Evolutionary conservation across 225 moss, liverwort and hornwort genomes (phyloP).

Genomic region (Marchantia paleacea): DNA sequence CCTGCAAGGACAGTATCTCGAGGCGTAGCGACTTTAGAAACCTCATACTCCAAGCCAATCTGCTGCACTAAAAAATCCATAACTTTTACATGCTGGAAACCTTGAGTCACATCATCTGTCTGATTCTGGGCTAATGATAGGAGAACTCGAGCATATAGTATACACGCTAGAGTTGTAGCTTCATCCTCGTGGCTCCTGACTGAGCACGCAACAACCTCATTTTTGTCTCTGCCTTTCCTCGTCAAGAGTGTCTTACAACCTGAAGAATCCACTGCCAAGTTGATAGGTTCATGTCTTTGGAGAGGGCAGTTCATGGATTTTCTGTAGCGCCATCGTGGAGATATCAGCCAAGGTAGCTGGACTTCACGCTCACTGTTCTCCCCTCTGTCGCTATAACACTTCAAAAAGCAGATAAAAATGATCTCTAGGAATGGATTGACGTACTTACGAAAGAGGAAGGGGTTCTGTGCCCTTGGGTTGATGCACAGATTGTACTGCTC

Average conservation of each 20-base stretch:
- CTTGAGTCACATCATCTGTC: slow-evolving; percentile 57
- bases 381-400: slow-evolving; percentile 41
- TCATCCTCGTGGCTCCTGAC: slow-evolving; percentile 27
- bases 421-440: slow-evolving; percentile 56
- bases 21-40: slow-evolving; percentile 38
- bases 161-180: slow-evolving; percentile 18
- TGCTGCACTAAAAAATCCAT: slow-evolving; percentile 84
- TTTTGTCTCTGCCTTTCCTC: slow-evolving; percentile 15
- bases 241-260: background rate
- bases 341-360: slow-evolving; percentile 2
- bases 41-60: slow-evolving; percentile 77
- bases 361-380: slow-evolving; percentile 16
- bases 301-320: background rate
- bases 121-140: slow-evolving; percentile 58
- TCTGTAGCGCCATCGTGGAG: slow-evolving; percentile 18
- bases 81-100: slow-evolving; percentile 48
- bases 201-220: slow-evolving; percentile 10
- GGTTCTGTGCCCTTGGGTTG: slow-evolving; percentile 36
- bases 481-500: slow-evolving; percentile 26
- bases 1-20: slow-evolving; percentile 1
- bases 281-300: background rate
- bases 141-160: slow-evolving; percentile 50
- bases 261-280: background rate
- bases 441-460: slow-evolving; percentile 60
- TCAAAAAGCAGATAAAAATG: slow-evolving; percentile 45